Base-by-base conservation (phyloP, 306 rosid genomes). In the Cicer pinnatifidum region DNA sequence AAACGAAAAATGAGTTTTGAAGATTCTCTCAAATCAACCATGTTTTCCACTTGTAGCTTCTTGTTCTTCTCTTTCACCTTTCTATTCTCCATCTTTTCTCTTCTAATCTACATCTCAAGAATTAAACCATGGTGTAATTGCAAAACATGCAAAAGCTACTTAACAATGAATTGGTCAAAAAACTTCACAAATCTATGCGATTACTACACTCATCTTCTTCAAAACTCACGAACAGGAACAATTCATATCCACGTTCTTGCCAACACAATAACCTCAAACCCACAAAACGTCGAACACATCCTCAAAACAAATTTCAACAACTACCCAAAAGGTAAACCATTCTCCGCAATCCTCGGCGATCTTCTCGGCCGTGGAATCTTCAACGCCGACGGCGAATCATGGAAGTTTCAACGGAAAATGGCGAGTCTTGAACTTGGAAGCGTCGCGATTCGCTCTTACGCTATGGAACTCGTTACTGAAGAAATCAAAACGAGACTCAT, bases 121-220 rank as follows among this genome's bases (percentile, higher is more conserved):
- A 82, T 93, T 7, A 89, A 83, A 1, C 94, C 87, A 0, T 93
- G 98, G 85, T 93, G 98, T 60, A 89, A 88, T 75, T 93, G 98
- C 72, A 48, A 81, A 0, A 50, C 71, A 0, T 93, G 97, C 77
- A 75, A 82, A 35, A 57, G 73, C 39, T 93, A 84, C 83, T 9
- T 93, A 9, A 78, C 73, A 0, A 11, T 84, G 1, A 45, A 40
- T 0, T 93, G 98, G 98, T 2, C 72, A 0, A 0, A 17, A 1
- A 73, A 73, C 2, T 90, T 84, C 57, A 9, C 37, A 0, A 91
- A 93, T 12, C 80, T 93, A 16, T 77, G 88, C 71, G 98, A 93
- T 52, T 93, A 96, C 91, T 91, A 91, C 73, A 75, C 96, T 0
- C 92, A 93, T 38, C 96, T 93, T 5, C 88, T 93, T 4, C 64